These are phyloP conservation scores for Capsicum baccatum DNA, from an alignment of 257 asterid species.

Conservation along the genomic window DNA sequence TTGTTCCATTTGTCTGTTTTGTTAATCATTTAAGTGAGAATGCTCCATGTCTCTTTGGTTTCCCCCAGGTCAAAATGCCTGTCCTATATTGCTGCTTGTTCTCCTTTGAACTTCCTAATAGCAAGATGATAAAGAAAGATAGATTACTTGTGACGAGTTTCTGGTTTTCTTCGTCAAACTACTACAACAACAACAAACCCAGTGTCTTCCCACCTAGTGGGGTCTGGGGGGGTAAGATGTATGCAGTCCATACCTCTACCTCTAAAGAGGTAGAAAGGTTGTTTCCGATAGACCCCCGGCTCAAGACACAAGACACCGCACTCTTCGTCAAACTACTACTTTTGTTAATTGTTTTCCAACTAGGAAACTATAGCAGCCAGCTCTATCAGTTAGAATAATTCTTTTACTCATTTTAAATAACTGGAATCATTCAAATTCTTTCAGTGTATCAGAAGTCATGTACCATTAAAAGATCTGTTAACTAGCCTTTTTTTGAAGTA, in stretches of 20 bases:
- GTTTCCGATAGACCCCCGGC: too few species aligned
- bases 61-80: not conserved
- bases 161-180: not conserved
- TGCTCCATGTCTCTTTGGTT: not conserved
- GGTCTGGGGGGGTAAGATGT: too few species aligned
- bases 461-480: not conserved
- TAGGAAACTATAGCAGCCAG: not conserved
- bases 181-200: not conserved
- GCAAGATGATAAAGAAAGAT: not conserved
- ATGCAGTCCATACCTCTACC: too few species aligned
- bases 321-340: not conserved
- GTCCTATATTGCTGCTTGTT: not conserved
- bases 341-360: not conserved
- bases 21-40: not conserved
- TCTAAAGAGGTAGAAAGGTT: too few species aligned
- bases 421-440: not conserved
- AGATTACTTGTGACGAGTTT: not conserved
- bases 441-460: not conserved
- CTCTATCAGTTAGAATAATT: not conserved
- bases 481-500: not conserved
- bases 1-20: not conserved
- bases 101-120: not conserved
- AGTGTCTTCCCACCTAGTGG: too few species aligned
- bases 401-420: not conserved
- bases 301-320: too few species aligned